Evolutionary conservation across 1,139 yeast genomes (phyloP).

Genomic region (Candida labiduridarum): DNA sequence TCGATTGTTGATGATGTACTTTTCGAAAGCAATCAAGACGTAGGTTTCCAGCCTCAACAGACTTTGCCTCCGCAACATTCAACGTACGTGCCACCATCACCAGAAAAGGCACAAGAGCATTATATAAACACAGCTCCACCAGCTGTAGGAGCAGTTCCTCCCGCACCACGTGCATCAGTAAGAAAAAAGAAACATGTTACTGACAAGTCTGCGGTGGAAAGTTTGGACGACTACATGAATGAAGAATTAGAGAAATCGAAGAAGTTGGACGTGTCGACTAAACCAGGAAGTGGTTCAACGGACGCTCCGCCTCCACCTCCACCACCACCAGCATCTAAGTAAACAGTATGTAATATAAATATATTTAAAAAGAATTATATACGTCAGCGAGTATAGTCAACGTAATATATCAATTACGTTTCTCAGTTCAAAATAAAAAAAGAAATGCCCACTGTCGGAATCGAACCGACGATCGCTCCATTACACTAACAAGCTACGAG

Average conservation of each 20-base stretch:
- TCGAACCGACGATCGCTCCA: conserved; percentile 37
- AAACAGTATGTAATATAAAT: not conserved
- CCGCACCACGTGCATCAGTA: conserved; percentile 23
- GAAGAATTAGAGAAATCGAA: conserved; percentile 50
- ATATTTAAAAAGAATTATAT: not conserved
- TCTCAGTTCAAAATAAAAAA: conserved; percentile 13
- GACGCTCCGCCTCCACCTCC: conserved; percentile 30
- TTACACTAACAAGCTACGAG: conserved; percentile 21
- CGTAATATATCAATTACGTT: too few relatives aligned
- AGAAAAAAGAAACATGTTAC: conserved; percentile 35
- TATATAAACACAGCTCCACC: conserved; percentile 16
- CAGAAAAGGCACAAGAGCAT: conserved; percentile 13
- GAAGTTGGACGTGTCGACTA: conserved; percentile 27
- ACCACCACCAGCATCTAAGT: conserved; percentile 18
- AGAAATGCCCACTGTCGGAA: conserved; percentile 50
- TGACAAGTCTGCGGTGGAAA: conserved; percentile 27
- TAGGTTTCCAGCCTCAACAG: conserved; percentile 16
- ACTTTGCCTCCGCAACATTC: conserved; percentile 8
- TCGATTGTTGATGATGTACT: conserved; percentile 40
- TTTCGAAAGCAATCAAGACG: conserved; percentile 31
- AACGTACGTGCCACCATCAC: conserved; percentile 8
- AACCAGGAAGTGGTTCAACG: conserved; percentile 4
- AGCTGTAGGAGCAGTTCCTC: conserved; percentile 15
- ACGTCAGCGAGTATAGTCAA: too few relatives aligned
- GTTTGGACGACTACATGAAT: conserved; percentile 45